These are phyloP conservation scores for Trichophyton schoenleinii DNA, from an alignment of 2,329 filamentous ascomycete species.

Conservation along the genomic window DNA sequence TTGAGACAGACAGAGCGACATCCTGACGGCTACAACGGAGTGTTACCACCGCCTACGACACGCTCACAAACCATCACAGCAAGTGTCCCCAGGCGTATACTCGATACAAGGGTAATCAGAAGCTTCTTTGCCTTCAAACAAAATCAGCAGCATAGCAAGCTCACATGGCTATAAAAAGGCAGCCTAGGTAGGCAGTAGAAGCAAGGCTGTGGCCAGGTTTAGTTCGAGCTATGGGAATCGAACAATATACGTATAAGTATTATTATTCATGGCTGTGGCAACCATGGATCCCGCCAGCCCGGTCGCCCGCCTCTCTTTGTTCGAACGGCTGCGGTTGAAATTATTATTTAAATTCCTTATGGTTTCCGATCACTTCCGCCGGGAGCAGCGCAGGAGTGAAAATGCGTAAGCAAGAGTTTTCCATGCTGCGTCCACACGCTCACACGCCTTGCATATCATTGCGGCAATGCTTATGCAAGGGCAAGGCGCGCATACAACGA, in stretches of 20 bases:
- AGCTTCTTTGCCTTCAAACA: not conserved
- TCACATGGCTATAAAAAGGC: not conserved
- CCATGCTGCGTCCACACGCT: not conserved
- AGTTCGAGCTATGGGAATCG: not conserved
- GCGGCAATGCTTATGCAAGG: slow-evolving; percentile 1
- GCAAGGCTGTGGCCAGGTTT: not conserved
- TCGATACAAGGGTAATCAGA: not conserved
- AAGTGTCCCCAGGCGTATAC: not conserved
- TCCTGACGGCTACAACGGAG: not conserved
- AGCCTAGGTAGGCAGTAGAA: not conserved
- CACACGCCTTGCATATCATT: slow-evolving; percentile 1
- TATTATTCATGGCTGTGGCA: not conserved
- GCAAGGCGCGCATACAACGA: not conserved
- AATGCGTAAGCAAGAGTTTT: not conserved
- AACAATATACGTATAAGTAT: not conserved
- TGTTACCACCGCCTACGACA: not conserved
- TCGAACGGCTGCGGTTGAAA: not conserved
- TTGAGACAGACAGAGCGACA: not conserved
- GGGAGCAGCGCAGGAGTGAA: not conserved
- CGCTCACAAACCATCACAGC: not conserved
- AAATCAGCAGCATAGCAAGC: not conserved
- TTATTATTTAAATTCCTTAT: not conserved
- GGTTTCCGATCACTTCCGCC: not conserved
- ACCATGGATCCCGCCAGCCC: not conserved
- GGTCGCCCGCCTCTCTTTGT: not conserved